phyloP scores from a whole-genome alignment of 2,329 filamentous ascomycete genomes.

The Nemania sp. region DNA sequence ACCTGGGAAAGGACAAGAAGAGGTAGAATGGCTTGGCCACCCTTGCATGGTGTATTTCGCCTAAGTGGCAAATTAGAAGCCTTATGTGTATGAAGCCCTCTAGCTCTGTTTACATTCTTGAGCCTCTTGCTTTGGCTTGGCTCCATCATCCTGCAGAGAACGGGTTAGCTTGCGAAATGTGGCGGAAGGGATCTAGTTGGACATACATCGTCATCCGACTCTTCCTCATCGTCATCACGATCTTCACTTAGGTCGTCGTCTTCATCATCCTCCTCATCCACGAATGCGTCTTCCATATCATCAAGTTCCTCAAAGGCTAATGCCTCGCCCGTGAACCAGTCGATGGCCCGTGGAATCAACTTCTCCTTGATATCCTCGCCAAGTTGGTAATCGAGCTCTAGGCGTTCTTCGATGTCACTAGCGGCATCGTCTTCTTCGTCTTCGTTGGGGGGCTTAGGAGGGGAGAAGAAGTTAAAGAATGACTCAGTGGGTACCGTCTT shows the following conservation, averaged over 20 bases:
- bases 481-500: constrained; percentile 99
- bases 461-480: constrained; percentile 99
- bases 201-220: constrained; percentile 81
- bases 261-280: constrained; percentile 89
- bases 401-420: constrained; percentile 94
- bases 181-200: constrained; percentile 4
- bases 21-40: constrained; percentile 29
- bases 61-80: constrained; percentile 31
- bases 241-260: constrained; percentile 89
- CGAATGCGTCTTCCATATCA: constrained; percentile 83
- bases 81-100: constrained; percentile 48
- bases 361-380: constrained; percentile 99
- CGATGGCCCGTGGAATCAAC: constrained; percentile 96
- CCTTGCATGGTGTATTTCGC: constrained; percentile 22
- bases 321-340: constrained; percentile 99
- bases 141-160: constrained; percentile 77
- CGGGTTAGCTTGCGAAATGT: constrained; percentile 42
- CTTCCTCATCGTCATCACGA: constrained; percentile 80
- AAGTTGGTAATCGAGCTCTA: constrained; percentile 98
- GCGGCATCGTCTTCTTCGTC: constrained; percentile 79
- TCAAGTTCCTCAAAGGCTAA: constrained; percentile 95
- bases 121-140: constrained; percentile 93
- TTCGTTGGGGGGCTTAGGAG: constrained; percentile 83
- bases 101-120: constrained; percentile 97
- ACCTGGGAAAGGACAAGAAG: constrained; percentile 27